phyloP scores from a whole-genome alignment of 352 stramenopile genomes.

The Saprolegnia parasitica region DNA sequence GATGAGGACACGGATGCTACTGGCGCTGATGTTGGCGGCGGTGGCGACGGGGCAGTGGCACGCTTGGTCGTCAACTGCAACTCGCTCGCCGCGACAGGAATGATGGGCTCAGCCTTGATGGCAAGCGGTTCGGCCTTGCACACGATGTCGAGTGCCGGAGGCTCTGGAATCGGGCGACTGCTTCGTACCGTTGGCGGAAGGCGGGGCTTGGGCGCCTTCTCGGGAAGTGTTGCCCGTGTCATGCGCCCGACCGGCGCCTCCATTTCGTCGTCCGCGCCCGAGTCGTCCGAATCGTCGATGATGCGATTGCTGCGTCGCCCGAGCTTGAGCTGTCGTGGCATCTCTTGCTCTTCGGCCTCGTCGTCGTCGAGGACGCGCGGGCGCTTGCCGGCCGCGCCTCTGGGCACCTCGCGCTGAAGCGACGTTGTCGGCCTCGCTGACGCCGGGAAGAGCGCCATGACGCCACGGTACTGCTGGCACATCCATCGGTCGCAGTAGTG shows the following conservation, averaged over 20 bases:
- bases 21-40: too few species aligned
- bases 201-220: too few species aligned
- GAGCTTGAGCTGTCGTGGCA: neutral
- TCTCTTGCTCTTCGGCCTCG: constrained; percentile 9
- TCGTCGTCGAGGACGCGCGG: neutral
- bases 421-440: neutral
- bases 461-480: constrained; percentile 20
- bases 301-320: neutral
- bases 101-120: too few species aligned
- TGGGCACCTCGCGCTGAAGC: neutral
- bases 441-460: neutral
- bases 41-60: too few species aligned
- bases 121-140: too few species aligned
- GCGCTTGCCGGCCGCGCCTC: neutral
- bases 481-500: constrained; percentile 26
- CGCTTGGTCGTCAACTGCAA: too few species aligned
- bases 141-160: too few species aligned
- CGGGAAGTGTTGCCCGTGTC: too few species aligned
- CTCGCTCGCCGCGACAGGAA: too few species aligned
- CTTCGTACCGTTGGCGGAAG: too few species aligned
- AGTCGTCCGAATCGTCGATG: neutral
- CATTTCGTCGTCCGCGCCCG: neutral
- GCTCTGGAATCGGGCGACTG: too few species aligned
- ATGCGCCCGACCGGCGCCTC: neutral
- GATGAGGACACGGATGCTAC: too few species aligned